Evolutionary conservation across 2,329 filamentous ascomycete species (phyloP).

Genomic region (Phialemoniopsis sp.): DNA sequence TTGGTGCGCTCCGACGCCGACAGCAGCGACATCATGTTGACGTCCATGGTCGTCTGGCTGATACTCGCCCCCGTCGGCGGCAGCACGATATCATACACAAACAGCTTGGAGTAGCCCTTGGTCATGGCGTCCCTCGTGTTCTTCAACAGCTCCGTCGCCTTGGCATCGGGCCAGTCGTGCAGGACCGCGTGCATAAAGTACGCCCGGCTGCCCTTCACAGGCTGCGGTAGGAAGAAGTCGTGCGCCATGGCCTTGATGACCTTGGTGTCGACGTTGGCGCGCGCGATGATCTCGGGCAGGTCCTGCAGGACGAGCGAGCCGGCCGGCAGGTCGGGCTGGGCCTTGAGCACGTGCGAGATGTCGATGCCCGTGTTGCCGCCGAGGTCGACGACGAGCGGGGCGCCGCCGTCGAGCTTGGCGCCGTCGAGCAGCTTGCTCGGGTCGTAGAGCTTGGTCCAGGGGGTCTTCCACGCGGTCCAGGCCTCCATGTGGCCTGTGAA

Average conservation of each 20-base stretch:
- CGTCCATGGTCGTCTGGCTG: conserved; percentile 24
- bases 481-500: conserved; percentile 30
- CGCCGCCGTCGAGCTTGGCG: conserved; percentile 8
- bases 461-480: conserved; percentile 22
- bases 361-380: conserved; percentile 7
- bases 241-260: conserved; percentile 10
- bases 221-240: conserved; percentile 17
- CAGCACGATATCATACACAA: conserved; percentile 32
- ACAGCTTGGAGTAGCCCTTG: conserved; percentile 28
- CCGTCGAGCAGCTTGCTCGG: conserved; percentile 12
- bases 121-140: conserved; percentile 27
- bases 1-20: conserved; percentile 24
- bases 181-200: conserved; percentile 37
- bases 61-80: conserved; percentile 23
- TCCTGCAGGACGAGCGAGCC: conserved; percentile 30
- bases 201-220: conserved; percentile 21
- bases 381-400: conserved; percentile 16
- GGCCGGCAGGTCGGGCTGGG: conserved; percentile 23
- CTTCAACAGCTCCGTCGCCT: conserved; percentile 21
- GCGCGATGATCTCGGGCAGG: conserved; percentile 27
- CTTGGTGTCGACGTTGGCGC: conserved; percentile 9
- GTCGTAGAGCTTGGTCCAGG: conserved; percentile 25
- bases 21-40: conserved; percentile 26
- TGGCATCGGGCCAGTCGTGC: conserved; percentile 35
- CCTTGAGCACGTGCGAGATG: conserved; percentile 5